Conservation (phyloP, 2,329 filamentous ascomycete species). For the Colletotrichum acutatum region DNA sequence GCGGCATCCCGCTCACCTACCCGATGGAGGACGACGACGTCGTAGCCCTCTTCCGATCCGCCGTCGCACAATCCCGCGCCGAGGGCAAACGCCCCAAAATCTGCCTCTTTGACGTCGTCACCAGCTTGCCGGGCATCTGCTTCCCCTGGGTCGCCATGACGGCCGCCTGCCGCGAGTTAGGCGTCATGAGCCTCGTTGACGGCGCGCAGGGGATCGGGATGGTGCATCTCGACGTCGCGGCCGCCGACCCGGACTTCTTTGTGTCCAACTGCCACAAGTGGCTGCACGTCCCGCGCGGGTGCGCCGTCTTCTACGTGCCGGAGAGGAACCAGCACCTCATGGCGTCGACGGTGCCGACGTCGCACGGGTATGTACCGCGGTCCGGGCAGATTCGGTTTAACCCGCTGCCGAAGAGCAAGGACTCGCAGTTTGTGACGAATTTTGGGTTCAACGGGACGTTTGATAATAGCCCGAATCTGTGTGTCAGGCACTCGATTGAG, state of each 20-base stretch:
- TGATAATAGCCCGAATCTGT: conserved; percentile 78
- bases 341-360: conserved; percentile 80
- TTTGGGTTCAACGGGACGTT: conserved; percentile 84
- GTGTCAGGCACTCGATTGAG: conserved; percentile 75
- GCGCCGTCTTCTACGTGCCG: conserved; percentile 84
- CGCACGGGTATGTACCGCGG: conserved; percentile 76
- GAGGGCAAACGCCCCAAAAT: conserved; percentile 73
- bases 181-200: conserved; percentile 81
- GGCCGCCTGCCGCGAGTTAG: conserved; percentile 71
- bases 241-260: conserved; percentile 85
- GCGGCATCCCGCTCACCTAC: conserved; percentile 71
- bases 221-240: conserved; percentile 74
- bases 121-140: conserved; percentile 80
- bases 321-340: conserved; percentile 80
- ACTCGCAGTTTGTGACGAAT: conserved; percentile 71
- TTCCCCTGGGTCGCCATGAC: conserved; percentile 81
- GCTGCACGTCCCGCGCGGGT: conserved; percentile 83
- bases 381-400: conserved; percentile 42
- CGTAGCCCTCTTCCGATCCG: conserved; percentile 67
- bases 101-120: conserved; percentile 83
- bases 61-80: conserved; percentile 62
- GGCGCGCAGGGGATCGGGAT: conserved; percentile 88
- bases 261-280: conserved; percentile 92
- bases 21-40: conserved; percentile 78
- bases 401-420: conserved; percentile 56